phyloP scores from a whole-genome alignment of 805 yeast species.

The Yamadazyma ubonensis region DNA sequence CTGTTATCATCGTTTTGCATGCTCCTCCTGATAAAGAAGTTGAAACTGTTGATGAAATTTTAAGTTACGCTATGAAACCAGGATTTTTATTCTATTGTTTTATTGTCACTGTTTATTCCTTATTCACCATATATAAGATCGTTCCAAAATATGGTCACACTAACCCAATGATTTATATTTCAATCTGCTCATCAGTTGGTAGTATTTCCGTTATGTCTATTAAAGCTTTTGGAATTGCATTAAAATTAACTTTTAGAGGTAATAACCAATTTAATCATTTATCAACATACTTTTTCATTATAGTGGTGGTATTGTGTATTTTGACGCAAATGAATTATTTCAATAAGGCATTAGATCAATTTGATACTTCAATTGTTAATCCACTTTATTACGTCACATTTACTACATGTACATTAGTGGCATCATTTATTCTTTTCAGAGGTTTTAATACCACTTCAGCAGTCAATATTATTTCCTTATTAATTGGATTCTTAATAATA shows the following conservation, averaged over 20 bases:
- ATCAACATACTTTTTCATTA: slow-evolving; percentile 77
- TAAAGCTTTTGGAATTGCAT: slow-evolving; percentile 90
- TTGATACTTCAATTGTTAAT: slow-evolving; percentile 88
- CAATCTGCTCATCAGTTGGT: slow-evolving; percentile 88
- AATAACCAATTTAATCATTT: slow-evolving; percentile 84
- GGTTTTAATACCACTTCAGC: slow-evolving; percentile 85
- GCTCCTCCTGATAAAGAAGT: slow-evolving; percentile 95
- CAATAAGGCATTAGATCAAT: slow-evolving; percentile 90
- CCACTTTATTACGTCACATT: slow-evolving; percentile 89
- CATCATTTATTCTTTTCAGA: slow-evolving; percentile 80
- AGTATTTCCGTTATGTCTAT: slow-evolving; percentile 89
- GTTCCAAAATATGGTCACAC: slow-evolving; percentile 78
- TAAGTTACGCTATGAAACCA: slow-evolving; percentile 76
- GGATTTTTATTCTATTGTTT: slow-evolving; percentile 67
- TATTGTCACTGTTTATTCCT: slow-evolving; percentile 62
- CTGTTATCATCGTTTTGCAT: slow-evolving; percentile 82
- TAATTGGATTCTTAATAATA: slow-evolving; percentile 83
- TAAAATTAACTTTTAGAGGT: slow-evolving; percentile 79
- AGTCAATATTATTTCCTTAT: slow-evolving; percentile 74
- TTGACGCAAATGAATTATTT: slow-evolving; percentile 91
- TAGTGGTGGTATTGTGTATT: slow-evolving; percentile 78
- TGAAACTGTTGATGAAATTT: slow-evolving; percentile 82
- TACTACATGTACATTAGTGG: slow-evolving; percentile 82
- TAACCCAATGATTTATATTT: slow-evolving; percentile 85
- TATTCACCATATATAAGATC: slow-evolving; percentile 77